A percentile compares a stretch with the other conserved stretches of the same genome.
phyloP scores from a whole-genome alignment of 208 protist species.

The Leishmania lainsoni region DNA sequence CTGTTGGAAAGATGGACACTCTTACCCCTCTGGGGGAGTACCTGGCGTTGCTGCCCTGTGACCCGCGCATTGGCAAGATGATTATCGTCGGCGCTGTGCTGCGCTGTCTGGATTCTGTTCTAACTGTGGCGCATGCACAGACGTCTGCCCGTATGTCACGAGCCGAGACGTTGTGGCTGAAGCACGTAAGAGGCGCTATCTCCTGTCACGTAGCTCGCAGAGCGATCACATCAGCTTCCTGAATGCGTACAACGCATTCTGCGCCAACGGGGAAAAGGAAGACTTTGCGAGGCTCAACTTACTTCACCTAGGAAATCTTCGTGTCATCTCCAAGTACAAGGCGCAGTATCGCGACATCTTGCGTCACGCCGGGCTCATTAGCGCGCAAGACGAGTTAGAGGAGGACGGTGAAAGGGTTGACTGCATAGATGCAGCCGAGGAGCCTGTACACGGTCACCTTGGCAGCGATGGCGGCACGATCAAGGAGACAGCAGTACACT shows the following conservation, averaged over 20 bases:
- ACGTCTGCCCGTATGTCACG: constrained; percentile 72
- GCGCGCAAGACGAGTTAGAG: background rate
- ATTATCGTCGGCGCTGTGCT: constrained; percentile 93
- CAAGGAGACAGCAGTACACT: background rate
- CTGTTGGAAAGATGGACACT: constrained; percentile 43
- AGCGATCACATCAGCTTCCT: constrained; percentile 86
- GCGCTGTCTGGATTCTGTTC: constrained; percentile 91
- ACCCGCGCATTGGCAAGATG: constrained; percentile 93
- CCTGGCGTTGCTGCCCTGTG: constrained; percentile 85
- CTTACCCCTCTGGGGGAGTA: constrained; percentile 91
- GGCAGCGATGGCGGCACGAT: background rate
- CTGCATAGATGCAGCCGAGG: background rate
- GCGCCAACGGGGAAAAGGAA: constrained; percentile 38
- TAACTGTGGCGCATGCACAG: constrained; percentile 94
- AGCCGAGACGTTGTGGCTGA: constrained; percentile 45
- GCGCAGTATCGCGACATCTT: constrained; percentile 85
- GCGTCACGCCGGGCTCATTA: constrained; percentile 54
- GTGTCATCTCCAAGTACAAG: constrained; percentile 87
- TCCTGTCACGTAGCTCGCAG: constrained; percentile 63
- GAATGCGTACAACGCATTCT: constrained; percentile 88
- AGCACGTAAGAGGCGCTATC: constrained; percentile 51
- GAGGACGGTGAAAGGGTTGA: background rate
- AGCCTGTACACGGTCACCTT: background rate
- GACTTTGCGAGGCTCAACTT: constrained; percentile 63
- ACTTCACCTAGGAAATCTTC: constrained; percentile 54